Evolutionary conservation across 1,139 yeast species (phyloP), one percentile per base, ranked within the genome.

Genomic region (Hyphopichia burtonii): DNA sequence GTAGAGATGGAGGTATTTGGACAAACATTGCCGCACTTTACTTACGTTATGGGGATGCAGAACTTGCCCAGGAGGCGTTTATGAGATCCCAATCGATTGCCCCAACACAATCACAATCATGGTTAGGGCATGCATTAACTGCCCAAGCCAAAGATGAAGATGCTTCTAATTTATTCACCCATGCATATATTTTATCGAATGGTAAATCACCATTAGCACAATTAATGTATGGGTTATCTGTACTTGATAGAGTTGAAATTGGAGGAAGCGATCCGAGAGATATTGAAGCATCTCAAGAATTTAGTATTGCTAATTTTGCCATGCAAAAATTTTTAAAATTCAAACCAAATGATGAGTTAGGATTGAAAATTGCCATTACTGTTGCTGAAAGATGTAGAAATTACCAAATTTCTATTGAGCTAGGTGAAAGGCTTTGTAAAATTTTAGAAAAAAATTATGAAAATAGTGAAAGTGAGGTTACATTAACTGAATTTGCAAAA

Each of bases 101-200:
- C 2, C 97, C 99, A 1, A 86, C 83, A 41, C 77, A 74, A 43
- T 73, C 87, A 0, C 71, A 72, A n/a, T 78, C 96, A 0, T 93
- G 99, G 98, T 61, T 87, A 32, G 96, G 96, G 1, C 81, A 84
- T 55, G 98, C 96, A 0, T 61, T 91, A 30, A 67, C 86, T 0
- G 76, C 83, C 1, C 79, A 80, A 43, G 77, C 77, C 1, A 55
- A 85, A 35, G 50, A 46, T 2, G 65, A 59, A 2, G 70, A 67
- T 14, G 83, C 96, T 0, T 61, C 74, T 9, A 70, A 72, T 16
- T 60, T 86, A 39, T 85, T 83, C 55, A 83, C 88, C 1, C 97
- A 91, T 61, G 86, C 96, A 0, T 86, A 77, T 52, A 76, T 82
- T 14, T 65, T 90, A 38, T 82, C 96, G 1, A 84, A 83, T 54